Conservation (phyloP, 192 early-diverging fungal genomes). For the Coemansia sp. region DNA sequence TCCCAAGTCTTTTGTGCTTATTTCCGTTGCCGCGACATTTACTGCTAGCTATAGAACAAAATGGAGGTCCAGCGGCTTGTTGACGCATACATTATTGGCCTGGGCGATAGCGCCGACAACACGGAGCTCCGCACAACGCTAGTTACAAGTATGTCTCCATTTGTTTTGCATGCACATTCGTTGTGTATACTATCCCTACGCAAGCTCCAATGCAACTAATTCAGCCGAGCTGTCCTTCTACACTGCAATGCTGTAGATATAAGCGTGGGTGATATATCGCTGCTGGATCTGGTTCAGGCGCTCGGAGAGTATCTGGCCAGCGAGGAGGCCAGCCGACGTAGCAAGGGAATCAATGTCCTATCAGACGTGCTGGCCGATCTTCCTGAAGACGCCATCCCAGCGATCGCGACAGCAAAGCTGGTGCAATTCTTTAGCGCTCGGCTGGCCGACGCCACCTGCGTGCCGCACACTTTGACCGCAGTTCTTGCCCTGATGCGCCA, state of each 20-base stretch:
- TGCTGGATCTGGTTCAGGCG: constrained; percentile 79
- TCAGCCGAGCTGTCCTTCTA: not conserved
- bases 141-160: constrained; percentile 21
- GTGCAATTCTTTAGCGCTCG: constrained; percentile 78
- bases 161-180: not conserved
- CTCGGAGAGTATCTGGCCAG: constrained; percentile 78
- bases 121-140: constrained; percentile 30
- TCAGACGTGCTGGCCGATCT: constrained; percentile 63
- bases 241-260: constrained; percentile 31
- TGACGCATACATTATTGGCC: constrained; percentile 54
- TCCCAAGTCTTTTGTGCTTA: not conserved
- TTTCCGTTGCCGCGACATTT: not conserved
- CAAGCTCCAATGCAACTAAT: not conserved
- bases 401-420: constrained; percentile 55
- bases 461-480: constrained; percentile 67
- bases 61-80: constrained; percentile 54
- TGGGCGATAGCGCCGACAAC: constrained; percentile 50
- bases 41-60: not conserved
- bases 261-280: constrained; percentile 57
- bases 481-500: constrained; percentile 64
- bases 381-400: constrained; percentile 30
- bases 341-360: constrained; percentile 77
- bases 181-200: not conserved
- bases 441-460: constrained; percentile 72
- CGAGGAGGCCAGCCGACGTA: constrained; percentile 83